phyloP scores from a whole-genome alignment of 495 filamentous ascomycete species.

The Penicillium parvum region DNA sequence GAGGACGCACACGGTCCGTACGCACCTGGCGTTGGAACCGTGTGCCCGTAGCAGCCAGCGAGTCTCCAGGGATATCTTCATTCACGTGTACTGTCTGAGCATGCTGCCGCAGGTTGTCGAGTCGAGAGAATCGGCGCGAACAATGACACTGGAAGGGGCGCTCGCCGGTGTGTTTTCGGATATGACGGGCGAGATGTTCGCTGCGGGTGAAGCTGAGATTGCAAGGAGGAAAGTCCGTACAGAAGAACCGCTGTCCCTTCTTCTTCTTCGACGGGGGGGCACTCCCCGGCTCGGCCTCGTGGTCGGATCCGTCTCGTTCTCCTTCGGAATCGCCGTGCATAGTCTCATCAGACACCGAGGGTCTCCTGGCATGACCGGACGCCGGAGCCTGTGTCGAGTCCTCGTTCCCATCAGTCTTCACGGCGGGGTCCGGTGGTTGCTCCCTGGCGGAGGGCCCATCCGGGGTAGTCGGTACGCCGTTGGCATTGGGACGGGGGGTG shows the following conservation, averaged over 20 bases:
- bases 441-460: constrained; percentile 27
- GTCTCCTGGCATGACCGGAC: constrained; percentile 19
- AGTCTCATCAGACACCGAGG: constrained; percentile 62
- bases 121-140: constrained; percentile 87
- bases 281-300: constrained; percentile 64
- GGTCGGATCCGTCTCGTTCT: constrained; percentile 70
- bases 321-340: constrained; percentile 70
- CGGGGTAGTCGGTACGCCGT: constrained; percentile 33
- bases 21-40: constrained; percentile 92
- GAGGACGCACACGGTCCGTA: constrained; percentile 74
- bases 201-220: constrained; percentile 93
- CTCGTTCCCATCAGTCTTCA: constrained; percentile 12
- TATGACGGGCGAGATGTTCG: constrained; percentile 92
- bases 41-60: constrained; percentile 88
- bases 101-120: constrained; percentile 95
- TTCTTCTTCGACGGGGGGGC: constrained; percentile 79
- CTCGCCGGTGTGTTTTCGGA: constrained; percentile 97
- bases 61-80: constrained; percentile 92
- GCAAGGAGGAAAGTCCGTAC: constrained; percentile 94
- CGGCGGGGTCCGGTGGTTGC: constrained; percentile 9
- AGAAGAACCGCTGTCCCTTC: constrained; percentile 94
- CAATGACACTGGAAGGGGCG: constrained; percentile 98
- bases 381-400: constrained; percentile 8
- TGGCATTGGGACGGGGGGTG: constrained; percentile 55
- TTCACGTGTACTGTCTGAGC: constrained; percentile 97